These are phyloP conservation scores for Pterocarpus santalinus DNA, from an alignment of 306 rosid species.

Conservation along the genomic window DNA sequence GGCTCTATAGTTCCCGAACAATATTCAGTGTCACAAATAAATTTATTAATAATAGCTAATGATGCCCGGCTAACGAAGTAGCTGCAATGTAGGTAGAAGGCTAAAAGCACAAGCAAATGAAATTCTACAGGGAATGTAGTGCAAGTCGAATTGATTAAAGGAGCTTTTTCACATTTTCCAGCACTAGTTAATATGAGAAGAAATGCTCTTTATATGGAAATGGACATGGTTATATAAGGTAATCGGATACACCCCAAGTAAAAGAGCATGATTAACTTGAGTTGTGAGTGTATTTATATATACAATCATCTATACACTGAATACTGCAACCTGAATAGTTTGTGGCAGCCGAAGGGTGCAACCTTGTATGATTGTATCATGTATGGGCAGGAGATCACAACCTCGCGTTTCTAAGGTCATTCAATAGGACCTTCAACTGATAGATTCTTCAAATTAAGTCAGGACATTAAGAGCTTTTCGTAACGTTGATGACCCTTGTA, in stretches of 20 bases:
- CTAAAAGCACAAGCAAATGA: not conserved
- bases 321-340: slow-evolving; percentile 25
- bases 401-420: slow-evolving; percentile 26
- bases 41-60: not conserved
- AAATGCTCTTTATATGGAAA: not conserved
- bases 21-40: not conserved
- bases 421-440: slow-evolving; percentile 37
- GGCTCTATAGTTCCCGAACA: not conserved
- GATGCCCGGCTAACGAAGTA: not conserved
- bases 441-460: slow-evolving; percentile 16
- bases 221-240: not conserved
- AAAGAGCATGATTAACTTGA: slow-evolving; percentile 26
- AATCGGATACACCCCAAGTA: not conserved
- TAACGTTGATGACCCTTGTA: slow-evolving; percentile 36
- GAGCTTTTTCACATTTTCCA: not conserved
- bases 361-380: slow-evolving; percentile 19
- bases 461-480: slow-evolving; percentile 26
- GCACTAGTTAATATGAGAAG: not conserved
- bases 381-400: slow-evolving; percentile 15
- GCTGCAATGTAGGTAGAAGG: not conserved
- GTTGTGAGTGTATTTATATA: not conserved
- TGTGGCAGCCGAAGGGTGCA: slow-evolving; percentile 26
- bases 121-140: slow-evolving; percentile 10
- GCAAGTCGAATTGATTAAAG: not conserved
- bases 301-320: slow-evolving; percentile 8